Conservation (phyloP, 345 rosid species). For the Gynandropsis gynandra region DNA sequence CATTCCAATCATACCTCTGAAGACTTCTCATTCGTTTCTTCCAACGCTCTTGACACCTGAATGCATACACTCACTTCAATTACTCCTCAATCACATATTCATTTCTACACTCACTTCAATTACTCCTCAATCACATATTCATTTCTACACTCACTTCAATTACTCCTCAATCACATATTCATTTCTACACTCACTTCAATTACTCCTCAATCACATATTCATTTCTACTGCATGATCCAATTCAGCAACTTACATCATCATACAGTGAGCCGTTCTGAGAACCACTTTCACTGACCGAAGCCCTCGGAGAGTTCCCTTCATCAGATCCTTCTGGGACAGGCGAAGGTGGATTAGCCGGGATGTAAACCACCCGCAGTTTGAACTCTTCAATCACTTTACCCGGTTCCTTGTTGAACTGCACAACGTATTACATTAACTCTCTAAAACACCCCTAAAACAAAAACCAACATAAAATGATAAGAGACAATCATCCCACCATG, state of each 20-base stretch:
- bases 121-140: background rate
- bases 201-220: background rate
- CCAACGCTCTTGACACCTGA: conserved; percentile 57
- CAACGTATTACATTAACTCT: background rate
- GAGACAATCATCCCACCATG: conserved; percentile 32
- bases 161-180: background rate
- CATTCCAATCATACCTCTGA: conserved; percentile 38
- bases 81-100: background rate
- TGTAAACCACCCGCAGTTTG: conserved; percentile 66
- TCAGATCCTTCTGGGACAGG: conserved; percentile 92
- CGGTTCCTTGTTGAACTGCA: conserved; percentile 61
- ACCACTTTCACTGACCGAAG: conserved; percentile 42
- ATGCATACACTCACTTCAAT: background rate
- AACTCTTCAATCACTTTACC: conserved; percentile 60
- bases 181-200: background rate
- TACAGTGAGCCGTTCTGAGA: conserved; percentile 28
- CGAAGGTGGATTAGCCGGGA: conserved; percentile 81
- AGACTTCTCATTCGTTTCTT: conserved; percentile 47
- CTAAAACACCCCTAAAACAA: background rate
- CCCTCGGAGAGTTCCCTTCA: conserved; percentile 68
- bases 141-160: background rate
- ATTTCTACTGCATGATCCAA: background rate
- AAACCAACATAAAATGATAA: background rate
- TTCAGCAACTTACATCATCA: conserved; percentile 39
- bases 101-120: background rate